A percentile compares a stretch with the other conserved stretches of the same genome.
Evolutionary conservation across 2,329 filamentous ascomycete species (phyloP).

Genomic region (Blastomyces emzantsi): DNA sequence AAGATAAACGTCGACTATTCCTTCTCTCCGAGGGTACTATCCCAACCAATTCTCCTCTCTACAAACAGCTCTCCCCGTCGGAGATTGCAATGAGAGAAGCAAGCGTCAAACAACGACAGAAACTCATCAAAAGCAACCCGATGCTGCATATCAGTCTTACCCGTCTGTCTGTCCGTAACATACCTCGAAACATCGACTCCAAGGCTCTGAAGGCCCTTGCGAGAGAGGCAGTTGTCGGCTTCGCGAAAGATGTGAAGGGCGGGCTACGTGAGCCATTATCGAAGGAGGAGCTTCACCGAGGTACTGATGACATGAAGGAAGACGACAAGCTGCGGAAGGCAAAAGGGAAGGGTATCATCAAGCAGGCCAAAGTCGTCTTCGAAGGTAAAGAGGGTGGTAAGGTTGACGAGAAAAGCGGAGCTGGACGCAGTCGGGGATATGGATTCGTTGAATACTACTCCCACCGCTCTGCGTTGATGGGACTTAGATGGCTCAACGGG

Average conservation of each 20-base stretch:
- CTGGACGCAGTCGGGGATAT: conserved; percentile 80
- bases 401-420: conserved; percentile 64
- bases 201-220: conserved; percentile 89
- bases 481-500: conserved; percentile 85
- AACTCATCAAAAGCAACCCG: conserved; percentile 83
- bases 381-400: conserved; percentile 81
- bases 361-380: conserved; percentile 90
- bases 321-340: conserved; percentile 70
- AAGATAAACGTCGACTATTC: conserved; percentile 84
- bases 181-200: conserved; percentile 71
- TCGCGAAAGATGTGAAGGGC: conserved; percentile 78
- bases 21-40: conserved; percentile 82
- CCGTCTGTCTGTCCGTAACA: conserved; percentile 81
- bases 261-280: conserved; percentile 68
- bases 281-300: conserved; percentile 78
- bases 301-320: conserved; percentile 68
- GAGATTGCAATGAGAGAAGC: conserved; percentile 85
- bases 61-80: conserved; percentile 62
- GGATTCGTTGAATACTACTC: conserved; percentile 96
- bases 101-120: conserved; percentile 77
- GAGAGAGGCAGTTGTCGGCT: conserved; percentile 85
- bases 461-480: conserved; percentile 91
- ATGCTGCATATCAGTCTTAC: conserved; percentile 81
- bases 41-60: conserved; percentile 64
- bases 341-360: conserved; percentile 79